A percentile compares a stretch with the other conserved stretches of the same genome.
Evolutionary conservation across 495 filamentous ascomycete genomes (phyloP).

Genomic region (Pseudevernia furfuracea): DNA sequence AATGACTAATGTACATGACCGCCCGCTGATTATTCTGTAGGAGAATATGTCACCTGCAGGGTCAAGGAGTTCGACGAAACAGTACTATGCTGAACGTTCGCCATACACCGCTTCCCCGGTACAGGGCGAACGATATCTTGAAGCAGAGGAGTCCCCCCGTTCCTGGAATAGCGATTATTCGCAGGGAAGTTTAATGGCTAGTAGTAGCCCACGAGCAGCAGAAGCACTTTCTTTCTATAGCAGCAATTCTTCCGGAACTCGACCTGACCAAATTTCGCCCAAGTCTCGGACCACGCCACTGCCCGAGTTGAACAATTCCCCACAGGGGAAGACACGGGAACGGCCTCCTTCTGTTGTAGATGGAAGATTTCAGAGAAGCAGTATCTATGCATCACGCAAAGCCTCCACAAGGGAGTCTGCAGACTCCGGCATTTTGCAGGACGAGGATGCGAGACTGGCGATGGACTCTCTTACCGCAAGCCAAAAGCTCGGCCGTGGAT

Average conservation of each 20-base stretch:
- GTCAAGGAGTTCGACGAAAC: constrained; percentile 20
- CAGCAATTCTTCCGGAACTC: constrained; percentile 31
- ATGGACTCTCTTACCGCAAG: constrained; percentile 53
- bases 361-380: constrained; percentile 41
- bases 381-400: constrained; percentile 38
- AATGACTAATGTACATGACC: constrained; percentile 12
- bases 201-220: constrained; percentile 27
- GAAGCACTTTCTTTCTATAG: constrained; percentile 27
- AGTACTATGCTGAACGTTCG: constrained; percentile 13
- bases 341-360: constrained; percentile 29
- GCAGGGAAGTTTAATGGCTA: constrained; percentile 50
- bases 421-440: constrained; percentile 44
- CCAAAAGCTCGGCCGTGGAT: constrained; percentile 21
- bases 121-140: constrained; percentile 48
- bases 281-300: constrained; percentile 18
- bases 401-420: constrained; percentile 40
- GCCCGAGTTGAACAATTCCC: constrained; percentile 12
- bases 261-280: constrained; percentile 24
- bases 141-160: constrained; percentile 52
- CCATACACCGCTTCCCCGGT: constrained; percentile 43
- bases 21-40: constrained; percentile 13
- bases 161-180: constrained; percentile 65
- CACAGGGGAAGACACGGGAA: constrained; percentile 14
- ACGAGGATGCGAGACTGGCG: constrained; percentile 62
- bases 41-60: constrained; percentile 25